Conservation (phyloP, 306 rosid genomes). For the Cicer cuneatum region DNA sequence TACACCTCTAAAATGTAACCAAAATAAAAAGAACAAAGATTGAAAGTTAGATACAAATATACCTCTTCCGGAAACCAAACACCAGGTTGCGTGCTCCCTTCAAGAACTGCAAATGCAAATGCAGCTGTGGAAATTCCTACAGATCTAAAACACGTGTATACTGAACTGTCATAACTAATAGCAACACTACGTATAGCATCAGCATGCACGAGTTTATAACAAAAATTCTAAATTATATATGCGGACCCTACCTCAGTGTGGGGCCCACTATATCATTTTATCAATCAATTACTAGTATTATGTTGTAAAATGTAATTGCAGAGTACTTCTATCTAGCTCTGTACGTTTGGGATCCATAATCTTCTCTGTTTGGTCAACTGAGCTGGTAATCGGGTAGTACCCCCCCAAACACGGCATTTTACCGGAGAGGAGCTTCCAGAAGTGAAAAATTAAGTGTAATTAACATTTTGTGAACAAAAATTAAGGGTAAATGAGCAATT, state of each 20-base stretch:
- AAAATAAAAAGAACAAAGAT: background rate
- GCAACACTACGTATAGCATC: background rate
- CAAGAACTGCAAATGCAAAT: slow-evolving; percentile 86
- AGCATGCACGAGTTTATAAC: slow-evolving; percentile 12
- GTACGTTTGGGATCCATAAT: background rate
- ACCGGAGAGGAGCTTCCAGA: too few species aligned
- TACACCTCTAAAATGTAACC: background rate
- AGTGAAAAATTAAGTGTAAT: too few species aligned
- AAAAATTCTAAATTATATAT: background rate
- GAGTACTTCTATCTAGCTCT: background rate
- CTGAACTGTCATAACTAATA: slow-evolving; percentile 22
- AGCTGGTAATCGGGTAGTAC: too few species aligned
- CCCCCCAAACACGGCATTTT: too few species aligned
- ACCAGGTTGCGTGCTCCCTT: slow-evolving; percentile 93
- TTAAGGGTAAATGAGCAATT: too few species aligned
- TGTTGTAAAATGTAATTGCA: background rate
- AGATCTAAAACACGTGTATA: slow-evolving; percentile 57
- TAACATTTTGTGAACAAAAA: too few species aligned
- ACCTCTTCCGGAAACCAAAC: slow-evolving; percentile 99
- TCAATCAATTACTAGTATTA: background rate
- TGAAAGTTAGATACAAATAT: slow-evolving; percentile 19
- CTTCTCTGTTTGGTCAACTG: background rate
- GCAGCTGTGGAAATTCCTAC: slow-evolving; percentile 84
- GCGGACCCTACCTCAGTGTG: background rate
- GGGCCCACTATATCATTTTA: background rate